Evolutionary conservation across 371 early-diverging fungal species (phyloP).

Genomic region (Circinella umbellata): DNA sequence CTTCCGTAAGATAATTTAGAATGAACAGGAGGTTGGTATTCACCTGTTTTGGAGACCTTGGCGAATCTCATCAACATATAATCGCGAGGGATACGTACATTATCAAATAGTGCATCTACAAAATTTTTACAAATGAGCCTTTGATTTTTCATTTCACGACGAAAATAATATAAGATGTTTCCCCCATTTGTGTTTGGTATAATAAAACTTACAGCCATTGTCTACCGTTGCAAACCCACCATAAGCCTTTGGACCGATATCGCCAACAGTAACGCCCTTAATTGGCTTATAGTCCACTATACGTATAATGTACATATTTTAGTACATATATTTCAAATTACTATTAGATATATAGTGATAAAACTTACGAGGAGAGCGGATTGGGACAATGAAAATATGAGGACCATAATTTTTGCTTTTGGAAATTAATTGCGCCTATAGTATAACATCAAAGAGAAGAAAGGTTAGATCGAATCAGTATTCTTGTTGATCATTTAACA

Average conservation of each 20-base stretch:
- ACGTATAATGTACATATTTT: background rate
- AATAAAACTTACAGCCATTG: conserved; percentile 72
- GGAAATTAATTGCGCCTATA: conserved; percentile 77
- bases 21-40: conserved; percentile 57
- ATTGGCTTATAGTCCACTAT: conserved; percentile 67
- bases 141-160: too few relatives aligned
- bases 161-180: background rate
- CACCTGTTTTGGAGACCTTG: conserved; percentile 68
- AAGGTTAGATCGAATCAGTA: too few relatives aligned
- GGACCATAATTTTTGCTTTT: conserved; percentile 78
- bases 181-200: background rate
- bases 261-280: conserved; percentile 86
- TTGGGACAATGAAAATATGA: conserved; percentile 84
- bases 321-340: background rate
- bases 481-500: too few relatives aligned
- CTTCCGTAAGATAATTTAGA: conserved; percentile 76
- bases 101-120: conserved; percentile 67
- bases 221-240: conserved; percentile 75
- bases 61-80: conserved; percentile 85
- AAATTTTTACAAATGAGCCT: background rate
- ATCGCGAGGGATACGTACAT: conserved; percentile 75
- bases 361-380: conserved; percentile 66
- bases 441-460: background rate
- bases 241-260: conserved; percentile 86
- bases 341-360: too few relatives aligned